Evolutionary conservation across 805 yeast genomes (phyloP).

Genomic region (Yarrowia hollandica): DNA sequence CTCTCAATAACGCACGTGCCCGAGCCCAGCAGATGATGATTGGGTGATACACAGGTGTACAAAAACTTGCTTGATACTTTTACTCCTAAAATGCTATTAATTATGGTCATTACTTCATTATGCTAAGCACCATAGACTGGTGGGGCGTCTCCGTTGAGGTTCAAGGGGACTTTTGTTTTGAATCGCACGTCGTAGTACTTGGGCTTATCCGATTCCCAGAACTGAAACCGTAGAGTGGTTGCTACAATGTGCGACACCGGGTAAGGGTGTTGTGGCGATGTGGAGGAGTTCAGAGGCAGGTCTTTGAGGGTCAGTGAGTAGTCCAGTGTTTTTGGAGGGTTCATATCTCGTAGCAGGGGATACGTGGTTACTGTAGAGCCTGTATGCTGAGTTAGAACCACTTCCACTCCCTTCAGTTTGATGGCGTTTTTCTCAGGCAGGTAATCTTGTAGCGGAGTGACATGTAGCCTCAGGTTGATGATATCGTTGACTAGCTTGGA

Average conservation of each 20-base stretch:
- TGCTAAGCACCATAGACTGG: not conserved
- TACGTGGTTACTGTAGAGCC: not conserved
- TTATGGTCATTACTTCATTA: no score
- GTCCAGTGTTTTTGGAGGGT: not conserved
- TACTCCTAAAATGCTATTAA: not conserved
- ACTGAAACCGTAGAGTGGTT: constrained; percentile 5
- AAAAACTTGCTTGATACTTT: constrained; percentile 1
- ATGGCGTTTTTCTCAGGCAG: not conserved
- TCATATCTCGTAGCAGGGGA: not conserved
- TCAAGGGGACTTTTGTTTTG: not conserved
- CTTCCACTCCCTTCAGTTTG: not conserved
- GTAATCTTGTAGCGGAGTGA: not conserved
- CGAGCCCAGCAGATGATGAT: constrained; percentile 19
- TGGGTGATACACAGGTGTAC: not conserved
- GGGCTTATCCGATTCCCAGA: not conserved
- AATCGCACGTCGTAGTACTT: constrained; percentile 12
- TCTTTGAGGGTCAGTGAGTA: not conserved
- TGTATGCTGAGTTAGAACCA: not conserved
- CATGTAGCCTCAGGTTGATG: constrained; percentile 7
- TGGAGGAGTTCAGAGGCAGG: not conserved
- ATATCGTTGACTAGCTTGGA: constrained; percentile 20
- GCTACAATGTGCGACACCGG: not conserved
- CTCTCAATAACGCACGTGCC: not conserved
- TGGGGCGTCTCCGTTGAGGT: constrained; percentile 18
- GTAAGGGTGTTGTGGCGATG: not conserved